Evolutionary conservation across 306 rosid genomes (phyloP), one percentile per base, ranked within the genome.

Genomic region (Nissolia schottii): DNA sequence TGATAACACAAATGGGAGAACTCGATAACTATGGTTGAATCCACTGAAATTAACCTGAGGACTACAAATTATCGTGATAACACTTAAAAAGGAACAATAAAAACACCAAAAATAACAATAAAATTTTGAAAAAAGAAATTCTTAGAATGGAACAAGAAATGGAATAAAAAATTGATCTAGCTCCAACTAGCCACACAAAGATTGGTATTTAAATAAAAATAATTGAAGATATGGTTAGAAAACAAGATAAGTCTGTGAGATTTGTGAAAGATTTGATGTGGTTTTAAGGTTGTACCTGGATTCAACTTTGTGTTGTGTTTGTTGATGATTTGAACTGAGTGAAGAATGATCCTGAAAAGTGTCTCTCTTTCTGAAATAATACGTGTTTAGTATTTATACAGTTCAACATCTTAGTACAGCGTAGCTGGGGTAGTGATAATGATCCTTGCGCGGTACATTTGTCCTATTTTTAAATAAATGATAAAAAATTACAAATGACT

Each of bases 11-110:
- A n/a, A n/a, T n/a, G n/a, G n/a, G n/a, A n/a, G n/a, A n/a, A 37
- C 43, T 9, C 14, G 8, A 6, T 37, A 37, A 37, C 43, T 10
- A 9, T 37, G 43, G 43, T 63, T 32, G 19, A 12, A 48, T 18
- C 46, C 80, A 70, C 81, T 73, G 74, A 82, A 80, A 82, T 66
- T 76, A 68, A 64, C 67, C 76, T 40, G 77, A 38, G 22, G n/a
- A 62, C 29, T 57, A 67, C 23, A 61, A 34, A 63, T n/a, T n/a
- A 40, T 35, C 40, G 45, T 24, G 77, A 74, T 55, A 58, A 13
- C 14, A 8, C n/a, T 34, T 54, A 18, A 11, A 48, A 71, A 38
- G 50, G 28, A 16, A 25, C 57, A 28, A 82, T 51, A 55, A 45
- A 66, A 53, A 40, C 28, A 14, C 2, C 0, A 73, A 62, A 70